These are phyloP conservation scores for Alloteropsis angusta DNA, from an alignment of 202 grass and related monocot genomes.

Conservation along the genomic window DNA sequence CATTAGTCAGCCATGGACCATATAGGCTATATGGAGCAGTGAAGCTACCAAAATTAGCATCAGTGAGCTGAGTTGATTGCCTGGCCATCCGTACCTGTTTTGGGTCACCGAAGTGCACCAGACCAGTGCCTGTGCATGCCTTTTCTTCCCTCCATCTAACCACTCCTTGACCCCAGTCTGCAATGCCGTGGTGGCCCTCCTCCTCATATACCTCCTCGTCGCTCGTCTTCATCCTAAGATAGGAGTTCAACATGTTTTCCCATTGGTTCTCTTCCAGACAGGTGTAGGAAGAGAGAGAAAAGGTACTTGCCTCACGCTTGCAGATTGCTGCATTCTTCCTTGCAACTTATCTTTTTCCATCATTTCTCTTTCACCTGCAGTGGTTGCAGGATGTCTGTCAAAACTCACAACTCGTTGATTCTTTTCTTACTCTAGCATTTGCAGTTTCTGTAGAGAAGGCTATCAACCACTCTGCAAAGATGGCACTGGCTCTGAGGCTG, in stretches of 20 bases:
- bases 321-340: conserved; percentile 20
- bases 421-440: conserved; percentile 1
- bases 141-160: conserved; percentile 45
- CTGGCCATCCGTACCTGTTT: conserved; percentile 28
- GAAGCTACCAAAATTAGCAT: conserved; percentile 36
- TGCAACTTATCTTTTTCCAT: background rate
- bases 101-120: conserved; percentile 28
- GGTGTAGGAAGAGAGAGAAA: background rate
- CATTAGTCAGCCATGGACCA: background rate
- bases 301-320: conserved; percentile 18
- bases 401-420: conserved; percentile 5
- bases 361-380: conserved; percentile 18
- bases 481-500: conserved; percentile 28
- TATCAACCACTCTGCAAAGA: background rate
- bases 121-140: conserved; percentile 25
- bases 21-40: background rate
- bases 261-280: conserved; percentile 16
- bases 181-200: background rate
- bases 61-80: conserved; percentile 24
- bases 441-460: background rate
- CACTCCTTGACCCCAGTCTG: background rate
- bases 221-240: conserved; percentile 34
- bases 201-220: conserved; percentile 38
- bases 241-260: conserved; percentile 1
- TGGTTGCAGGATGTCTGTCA: background rate